Evolutionary conservation across 176 grass and related monocot genomes (phyloP), one percentile per base, ranked within the genome.

Genomic region (Echinochloa phyllopogon): DNA sequence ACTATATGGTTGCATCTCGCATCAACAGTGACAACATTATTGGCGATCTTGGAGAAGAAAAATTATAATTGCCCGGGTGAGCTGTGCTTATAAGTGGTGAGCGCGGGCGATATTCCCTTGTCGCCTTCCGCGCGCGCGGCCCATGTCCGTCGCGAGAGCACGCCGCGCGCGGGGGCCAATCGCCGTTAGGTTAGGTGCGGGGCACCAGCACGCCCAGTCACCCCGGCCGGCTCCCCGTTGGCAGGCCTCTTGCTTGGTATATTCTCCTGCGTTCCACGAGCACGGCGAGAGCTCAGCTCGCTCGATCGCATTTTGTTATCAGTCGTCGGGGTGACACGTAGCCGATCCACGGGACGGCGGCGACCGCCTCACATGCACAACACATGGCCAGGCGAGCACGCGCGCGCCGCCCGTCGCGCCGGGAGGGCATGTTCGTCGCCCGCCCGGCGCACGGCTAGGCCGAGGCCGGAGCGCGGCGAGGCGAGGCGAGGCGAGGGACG

Each of bases 141-240:
- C n/a, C n/a, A n/a, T n/a, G n/a, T n/a, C n/a, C n/a, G n/a, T n/a
- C n/a, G n/a, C n/a, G n/a, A n/a, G 15, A 48, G 10, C 68, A 44
- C 8, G 40, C 5, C 6, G 21, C 40, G 66, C 6, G 21, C 40
- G 66, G 17, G 10, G 4, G 62, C 71, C 37, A 81, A 55, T 85
- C 9, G 8, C 45, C 5, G 10, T 2, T 0, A 11, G 58, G 79
- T 86, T 86, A 79, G 88, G 88, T 86, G 14, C 58, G 18, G 39
- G 14, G 0, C 40, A 10, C n/a, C 3, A 1, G 88, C 88, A 89
- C 88, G 87, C 53, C 64, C 7, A 25, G 3, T 86, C 71, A 86
- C n/a, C n/a, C n/a, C n/a, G n/a, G n/a, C 88, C 77, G 18, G 83
- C 36, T 65, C 71, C 44, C 67, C 2, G 9, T 42, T 45, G 11